These are phyloP conservation scores for Silene uniflora DNA, from an alignment of 148 eudicot genomes.

Conservation along the genomic window DNA sequence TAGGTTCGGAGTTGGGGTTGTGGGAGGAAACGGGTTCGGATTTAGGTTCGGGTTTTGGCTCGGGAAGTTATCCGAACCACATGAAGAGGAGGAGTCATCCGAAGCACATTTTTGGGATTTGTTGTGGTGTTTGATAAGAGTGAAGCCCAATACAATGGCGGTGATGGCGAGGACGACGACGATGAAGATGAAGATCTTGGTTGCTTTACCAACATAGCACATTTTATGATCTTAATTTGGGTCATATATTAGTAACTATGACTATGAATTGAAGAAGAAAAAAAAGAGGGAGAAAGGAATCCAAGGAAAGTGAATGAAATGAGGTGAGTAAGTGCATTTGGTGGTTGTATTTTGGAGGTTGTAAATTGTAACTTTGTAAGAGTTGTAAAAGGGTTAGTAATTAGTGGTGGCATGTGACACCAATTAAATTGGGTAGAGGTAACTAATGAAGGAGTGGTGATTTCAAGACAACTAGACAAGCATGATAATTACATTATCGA, in stretches of 20 bases:
- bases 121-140: conserved; percentile 32
- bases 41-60: conserved; percentile 16
- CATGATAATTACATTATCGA: background rate
- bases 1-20: conserved; percentile 15
- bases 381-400: background rate
- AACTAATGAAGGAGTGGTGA: background rate
- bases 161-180: conserved; percentile 45
- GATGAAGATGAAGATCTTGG: conserved; percentile 92
- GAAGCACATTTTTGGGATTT: conserved; percentile 39
- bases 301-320: background rate
- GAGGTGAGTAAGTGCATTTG: background rate
- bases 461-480: background rate
- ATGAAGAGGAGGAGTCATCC: conserved; percentile 24
- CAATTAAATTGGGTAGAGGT: conserved; percentile 3
- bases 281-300: background rate
- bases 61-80: conserved; percentile 17
- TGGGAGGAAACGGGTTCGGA: conserved; percentile 11
- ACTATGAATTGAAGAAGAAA: too few species aligned
- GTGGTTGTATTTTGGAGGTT: background rate
- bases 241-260: too few species aligned
- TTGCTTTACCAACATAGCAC: conserved; percentile 95
- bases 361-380: background rate
- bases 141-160: conserved; percentile 62
- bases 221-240: conserved; percentile 24
- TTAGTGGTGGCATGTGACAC: conserved; percentile 3